These are phyloP conservation scores for Fraxinus excelsior DNA, from an alignment of 257 asterid genomes.

Conservation along the genomic window DNA sequence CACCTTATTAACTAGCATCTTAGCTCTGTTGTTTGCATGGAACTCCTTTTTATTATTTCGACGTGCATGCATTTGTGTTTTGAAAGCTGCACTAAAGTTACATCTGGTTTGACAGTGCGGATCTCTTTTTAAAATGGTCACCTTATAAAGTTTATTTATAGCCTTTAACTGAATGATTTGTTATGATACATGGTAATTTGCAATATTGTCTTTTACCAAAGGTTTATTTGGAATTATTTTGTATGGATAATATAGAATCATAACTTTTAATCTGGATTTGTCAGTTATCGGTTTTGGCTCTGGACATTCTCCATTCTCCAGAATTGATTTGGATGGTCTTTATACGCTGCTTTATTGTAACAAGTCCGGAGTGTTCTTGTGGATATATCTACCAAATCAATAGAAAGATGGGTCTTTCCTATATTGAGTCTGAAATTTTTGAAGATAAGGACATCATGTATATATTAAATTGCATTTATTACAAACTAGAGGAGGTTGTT, in stretches of 20 bases:
- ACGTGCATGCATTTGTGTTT: not conserved
- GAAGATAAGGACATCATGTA: not conserved
- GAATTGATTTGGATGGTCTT: not conserved
- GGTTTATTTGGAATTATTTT: not conserved
- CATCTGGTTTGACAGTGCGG: constrained; percentile 4
- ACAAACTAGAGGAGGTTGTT: not conserved
- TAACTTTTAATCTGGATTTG: not conserved
- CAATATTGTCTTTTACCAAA: not conserved
- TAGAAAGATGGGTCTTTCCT: not conserved
- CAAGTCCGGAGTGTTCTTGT: not conserved
- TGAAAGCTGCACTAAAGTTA: not conserved
- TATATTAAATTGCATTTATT: not conserved
- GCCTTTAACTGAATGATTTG: not conserved
- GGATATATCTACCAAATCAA: not conserved
- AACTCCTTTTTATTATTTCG: not conserved
- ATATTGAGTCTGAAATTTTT: not conserved
- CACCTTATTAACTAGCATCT: constrained; percentile 13
- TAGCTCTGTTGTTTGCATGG: not conserved
- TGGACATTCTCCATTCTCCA: not conserved
- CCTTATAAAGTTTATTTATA: not conserved
- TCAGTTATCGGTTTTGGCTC: not conserved
- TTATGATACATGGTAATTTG: not conserved
- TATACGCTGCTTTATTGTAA: not conserved
- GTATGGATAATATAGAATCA: not conserved
- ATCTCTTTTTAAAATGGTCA: not conserved